phyloP scores from a whole-genome alignment of 1,284 basidiomycete species.

The Pyrrhoderma noxium region DNA sequence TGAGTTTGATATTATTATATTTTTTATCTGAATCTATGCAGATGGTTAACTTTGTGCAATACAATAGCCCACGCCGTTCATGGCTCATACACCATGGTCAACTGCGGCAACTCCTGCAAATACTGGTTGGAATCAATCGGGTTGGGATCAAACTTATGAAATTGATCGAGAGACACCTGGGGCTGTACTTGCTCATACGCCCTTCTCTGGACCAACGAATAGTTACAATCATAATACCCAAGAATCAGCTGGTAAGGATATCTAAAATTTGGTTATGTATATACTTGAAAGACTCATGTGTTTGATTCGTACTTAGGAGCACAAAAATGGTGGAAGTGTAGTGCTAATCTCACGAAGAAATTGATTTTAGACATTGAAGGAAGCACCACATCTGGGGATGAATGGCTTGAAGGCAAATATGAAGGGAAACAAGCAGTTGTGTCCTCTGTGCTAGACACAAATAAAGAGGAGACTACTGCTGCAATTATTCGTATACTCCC shows the following conservation, averaged over 20 bases:
- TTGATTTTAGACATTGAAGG: conserved; percentile 8
- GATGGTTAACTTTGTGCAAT: background rate
- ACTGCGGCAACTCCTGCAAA: conserved; percentile 12
- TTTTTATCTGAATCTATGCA: background rate
- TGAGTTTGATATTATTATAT: background rate
- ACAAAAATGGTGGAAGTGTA: conserved; percentile 8
- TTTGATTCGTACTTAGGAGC: background rate
- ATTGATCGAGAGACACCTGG: background rate
- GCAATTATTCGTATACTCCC: conserved; percentile 12
- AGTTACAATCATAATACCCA: too few relatives aligned
- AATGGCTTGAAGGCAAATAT: conserved; percentile 12
- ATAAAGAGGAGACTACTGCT: conserved; percentile 5
- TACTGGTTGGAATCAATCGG: background rate
- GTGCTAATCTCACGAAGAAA: background rate
- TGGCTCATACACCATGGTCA: conserved; percentile 13
- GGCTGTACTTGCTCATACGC: conserved; percentile 5
- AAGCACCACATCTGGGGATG: conserved; percentile 5
- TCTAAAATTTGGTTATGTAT: too few relatives aligned
- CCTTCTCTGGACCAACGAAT: background rate
- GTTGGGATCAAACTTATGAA: background rate
- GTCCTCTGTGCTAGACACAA: conserved; percentile 1
- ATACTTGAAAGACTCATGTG: too few relatives aligned
- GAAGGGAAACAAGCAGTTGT: conserved; percentile 9
- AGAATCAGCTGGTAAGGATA: background rate
- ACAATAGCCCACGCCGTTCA: conserved; percentile 10